These are phyloP conservation scores for Leptosphaerulina australis DNA, from an alignment of 2,329 filamentous ascomycete genomes.

Conservation along the genomic window DNA sequence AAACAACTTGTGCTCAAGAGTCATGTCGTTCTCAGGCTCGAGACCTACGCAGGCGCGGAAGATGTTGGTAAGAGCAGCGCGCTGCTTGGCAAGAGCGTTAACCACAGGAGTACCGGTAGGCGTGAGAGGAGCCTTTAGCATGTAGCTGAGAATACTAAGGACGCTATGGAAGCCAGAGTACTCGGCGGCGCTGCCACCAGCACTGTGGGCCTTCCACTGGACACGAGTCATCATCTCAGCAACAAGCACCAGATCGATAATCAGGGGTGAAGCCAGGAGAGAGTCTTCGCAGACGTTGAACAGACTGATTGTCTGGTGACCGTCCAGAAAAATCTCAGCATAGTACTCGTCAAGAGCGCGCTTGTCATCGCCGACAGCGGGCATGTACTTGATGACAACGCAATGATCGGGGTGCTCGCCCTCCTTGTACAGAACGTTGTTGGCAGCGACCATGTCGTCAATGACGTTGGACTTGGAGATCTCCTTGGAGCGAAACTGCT, in stretches of 20 bases:
- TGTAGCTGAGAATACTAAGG: constrained; percentile 96
- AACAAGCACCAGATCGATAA: constrained; percentile 93
- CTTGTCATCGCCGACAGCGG: constrained; percentile 98
- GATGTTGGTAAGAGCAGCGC: constrained; percentile 92
- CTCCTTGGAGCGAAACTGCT: constrained; percentile 99
- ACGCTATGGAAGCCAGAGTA: constrained; percentile 97
- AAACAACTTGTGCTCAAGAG: constrained; percentile 97
- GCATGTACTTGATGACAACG: constrained; percentile 99
- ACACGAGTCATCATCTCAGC: constrained; percentile 99
- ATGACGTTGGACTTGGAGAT: constrained; percentile 99
- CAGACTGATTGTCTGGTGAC: constrained; percentile 96
- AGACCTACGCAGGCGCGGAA: constrained; percentile 97
- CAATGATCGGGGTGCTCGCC: constrained; percentile 97
- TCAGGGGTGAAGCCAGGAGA: constrained; percentile 90
- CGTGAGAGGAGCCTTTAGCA: constrained; percentile 93
- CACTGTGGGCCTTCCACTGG: constrained; percentile 74
- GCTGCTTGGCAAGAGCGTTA: constrained; percentile 95
- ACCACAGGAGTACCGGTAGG: constrained; percentile 94
- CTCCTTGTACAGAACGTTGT: constrained; percentile 84
- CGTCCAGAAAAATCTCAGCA: constrained; percentile 97
- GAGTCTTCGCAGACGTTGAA: constrained; percentile 99
- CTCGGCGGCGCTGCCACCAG: constrained; percentile 63
- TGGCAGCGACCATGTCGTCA: constrained; percentile 99
- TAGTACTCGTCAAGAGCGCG: constrained; percentile 99
- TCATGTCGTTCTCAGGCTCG: constrained; percentile 98